These are phyloP conservation scores for Glycyrrhiza uralensis DNA, from an alignment of 306 rosid genomes.

Conservation along the genomic window DNA sequence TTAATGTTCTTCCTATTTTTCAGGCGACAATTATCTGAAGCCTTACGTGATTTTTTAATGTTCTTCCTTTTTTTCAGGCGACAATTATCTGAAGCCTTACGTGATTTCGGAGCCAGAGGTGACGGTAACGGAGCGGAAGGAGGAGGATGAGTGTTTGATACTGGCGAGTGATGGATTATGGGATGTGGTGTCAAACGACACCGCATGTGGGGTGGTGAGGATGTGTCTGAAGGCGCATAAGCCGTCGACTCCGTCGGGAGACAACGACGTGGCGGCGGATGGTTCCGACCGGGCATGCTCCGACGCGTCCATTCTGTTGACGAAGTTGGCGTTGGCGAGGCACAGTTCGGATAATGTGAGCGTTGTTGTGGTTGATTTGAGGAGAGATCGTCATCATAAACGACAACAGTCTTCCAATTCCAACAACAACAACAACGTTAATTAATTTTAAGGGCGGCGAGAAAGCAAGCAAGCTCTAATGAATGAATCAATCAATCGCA, in stretches of 20 bases:
- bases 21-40: constrained; percentile 71
- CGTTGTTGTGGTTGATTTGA: constrained; percentile 82
- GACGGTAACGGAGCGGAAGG: constrained; percentile 53
- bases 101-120: constrained; percentile 94
- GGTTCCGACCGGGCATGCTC: constrained; percentile 67
- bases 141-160: constrained; percentile 74
- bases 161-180: constrained; percentile 88
- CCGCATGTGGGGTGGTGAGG: constrained; percentile 73
- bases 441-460: not conserved
- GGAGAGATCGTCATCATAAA: no score
- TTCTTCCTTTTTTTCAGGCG: constrained; percentile 40
- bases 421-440: not conserved
- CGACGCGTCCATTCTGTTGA: constrained; percentile 75
- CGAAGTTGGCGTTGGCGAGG: constrained; percentile 84
- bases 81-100: constrained; percentile 71
- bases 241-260: constrained; percentile 14
- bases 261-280: constrained; percentile 16
- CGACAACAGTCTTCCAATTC: not conserved
- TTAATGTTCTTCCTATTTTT: not conserved
- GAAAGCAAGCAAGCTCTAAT: not conserved
- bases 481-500: not conserved
- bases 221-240: constrained; percentile 57
- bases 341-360: constrained; percentile 83
- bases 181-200: constrained; percentile 88
- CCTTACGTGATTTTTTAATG: constrained; percentile 83